Evolutionary conservation across 2,329 filamentous ascomycete species (phyloP).

Genomic region (Acephala macrosclerotiorum): DNA sequence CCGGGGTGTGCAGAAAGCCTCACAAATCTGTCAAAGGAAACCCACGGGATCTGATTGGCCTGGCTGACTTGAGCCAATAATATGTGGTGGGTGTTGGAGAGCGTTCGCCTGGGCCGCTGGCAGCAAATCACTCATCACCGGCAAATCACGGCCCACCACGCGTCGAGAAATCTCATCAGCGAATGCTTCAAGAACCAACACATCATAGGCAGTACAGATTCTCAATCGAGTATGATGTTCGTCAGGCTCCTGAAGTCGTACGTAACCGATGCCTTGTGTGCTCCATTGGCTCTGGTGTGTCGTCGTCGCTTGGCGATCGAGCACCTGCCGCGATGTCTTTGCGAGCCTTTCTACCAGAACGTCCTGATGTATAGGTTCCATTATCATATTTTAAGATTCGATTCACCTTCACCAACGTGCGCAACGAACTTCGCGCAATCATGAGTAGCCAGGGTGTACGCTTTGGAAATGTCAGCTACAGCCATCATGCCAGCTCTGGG

Average conservation of each 20-base stretch:
- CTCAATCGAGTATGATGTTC: neutral
- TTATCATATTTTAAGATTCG: neutral
- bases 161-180: neutral
- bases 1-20: no score
- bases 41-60: no score
- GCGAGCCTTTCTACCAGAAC: neutral
- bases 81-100: no score
- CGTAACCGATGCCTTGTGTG: neutral
- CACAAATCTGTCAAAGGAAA: no score
- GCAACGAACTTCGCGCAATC: neutral
- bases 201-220: neutral
- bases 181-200: neutral
- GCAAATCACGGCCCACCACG: conserved; percentile 4
- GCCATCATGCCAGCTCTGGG: neutral
- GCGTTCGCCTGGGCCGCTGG: neutral
- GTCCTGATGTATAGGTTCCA: neutral
- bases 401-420: neutral
- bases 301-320: neutral
- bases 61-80: no score
- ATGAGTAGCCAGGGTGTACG: neutral
- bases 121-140: neutral
- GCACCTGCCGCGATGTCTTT: neutral
- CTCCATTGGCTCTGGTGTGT: neutral
- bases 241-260: neutral
- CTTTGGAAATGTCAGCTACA: neutral